Conservation (phyloP, 1,284 basidiomycete species). For the Cutaneotrichosporon curvatum region DNA sequence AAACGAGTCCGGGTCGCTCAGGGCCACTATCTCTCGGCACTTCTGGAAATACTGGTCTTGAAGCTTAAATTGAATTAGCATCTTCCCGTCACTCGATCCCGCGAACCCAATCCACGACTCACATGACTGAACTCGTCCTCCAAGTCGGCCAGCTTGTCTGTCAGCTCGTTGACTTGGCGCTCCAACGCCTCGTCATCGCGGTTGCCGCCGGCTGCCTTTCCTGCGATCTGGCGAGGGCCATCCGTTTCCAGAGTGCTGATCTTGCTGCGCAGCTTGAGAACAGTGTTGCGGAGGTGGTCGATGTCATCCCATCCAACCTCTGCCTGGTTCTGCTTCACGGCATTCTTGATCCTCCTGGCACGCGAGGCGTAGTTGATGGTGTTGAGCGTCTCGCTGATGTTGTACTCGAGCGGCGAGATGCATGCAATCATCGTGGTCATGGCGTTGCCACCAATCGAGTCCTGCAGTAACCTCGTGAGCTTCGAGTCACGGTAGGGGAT, state of each 20-base stretch:
- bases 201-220: conserved; percentile 12
- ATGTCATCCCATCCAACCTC: conserved; percentile 99
- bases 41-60: conserved; percentile 40
- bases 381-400: conserved; percentile 88
- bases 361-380: conserved; percentile 98
- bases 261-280: conserved; percentile 61
- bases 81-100: background rate
- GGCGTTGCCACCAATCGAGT: conserved; percentile 96
- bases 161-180: conserved; percentile 13
- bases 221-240: conserved; percentile 2
- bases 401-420: conserved; percentile 87
- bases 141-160: conserved; percentile 25
- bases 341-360: conserved; percentile 94
- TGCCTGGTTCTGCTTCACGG: conserved; percentile 81
- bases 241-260: conserved; percentile 69
- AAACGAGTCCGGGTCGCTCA: conserved; percentile 17
- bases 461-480: conserved; percentile 85
- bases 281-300: conserved; percentile 71
- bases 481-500: conserved; percentile 97
- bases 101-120: conserved; percentile 10
- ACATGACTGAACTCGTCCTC: conserved; percentile 43
- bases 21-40: conserved; percentile 39
- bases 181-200: conserved; percentile 66
- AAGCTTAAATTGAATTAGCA: conserved; percentile 21
- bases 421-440: conserved; percentile 99